Conservation (phyloP, 2,329 filamentous ascomycete species). For the Talaromyces sp. region DNA sequence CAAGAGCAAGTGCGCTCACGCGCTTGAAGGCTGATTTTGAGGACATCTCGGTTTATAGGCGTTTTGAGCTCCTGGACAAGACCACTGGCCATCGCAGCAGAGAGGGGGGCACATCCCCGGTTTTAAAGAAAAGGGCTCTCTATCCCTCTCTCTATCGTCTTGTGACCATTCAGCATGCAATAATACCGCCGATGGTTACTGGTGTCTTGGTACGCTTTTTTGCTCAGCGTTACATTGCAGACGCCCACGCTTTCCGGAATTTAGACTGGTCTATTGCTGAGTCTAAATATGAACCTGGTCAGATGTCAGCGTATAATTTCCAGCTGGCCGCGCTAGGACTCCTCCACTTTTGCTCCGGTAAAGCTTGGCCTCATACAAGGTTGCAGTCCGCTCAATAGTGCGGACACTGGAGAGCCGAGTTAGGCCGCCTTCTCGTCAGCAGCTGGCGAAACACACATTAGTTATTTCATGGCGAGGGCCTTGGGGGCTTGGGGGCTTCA, state of each 20-base stretch:
- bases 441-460: neutral
- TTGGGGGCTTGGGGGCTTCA: neutral
- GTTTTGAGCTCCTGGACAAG: neutral
- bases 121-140: neutral
- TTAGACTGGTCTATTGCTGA: neutral
- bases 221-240: neutral
- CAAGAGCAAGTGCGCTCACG: conserved; percentile 7
- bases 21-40: conserved; percentile 3
- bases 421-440: neutral
- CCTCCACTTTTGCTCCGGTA: neutral
- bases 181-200: neutral
- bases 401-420: neutral
- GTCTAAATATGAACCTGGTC: neutral
- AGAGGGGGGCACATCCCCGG: neutral
- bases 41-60: neutral
- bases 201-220: neutral
- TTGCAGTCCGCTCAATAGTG: neutral
- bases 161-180: neutral
- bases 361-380: neutral
- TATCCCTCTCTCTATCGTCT: neutral
- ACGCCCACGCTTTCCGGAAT: neutral
- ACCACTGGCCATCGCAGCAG: neutral
- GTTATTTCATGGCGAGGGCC: neutral
- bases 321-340: too few species aligned
- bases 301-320: neutral